Conservation (phyloP, 1,284 basidiomycete species). For the Paramarasmius palmivorus region DNA sequence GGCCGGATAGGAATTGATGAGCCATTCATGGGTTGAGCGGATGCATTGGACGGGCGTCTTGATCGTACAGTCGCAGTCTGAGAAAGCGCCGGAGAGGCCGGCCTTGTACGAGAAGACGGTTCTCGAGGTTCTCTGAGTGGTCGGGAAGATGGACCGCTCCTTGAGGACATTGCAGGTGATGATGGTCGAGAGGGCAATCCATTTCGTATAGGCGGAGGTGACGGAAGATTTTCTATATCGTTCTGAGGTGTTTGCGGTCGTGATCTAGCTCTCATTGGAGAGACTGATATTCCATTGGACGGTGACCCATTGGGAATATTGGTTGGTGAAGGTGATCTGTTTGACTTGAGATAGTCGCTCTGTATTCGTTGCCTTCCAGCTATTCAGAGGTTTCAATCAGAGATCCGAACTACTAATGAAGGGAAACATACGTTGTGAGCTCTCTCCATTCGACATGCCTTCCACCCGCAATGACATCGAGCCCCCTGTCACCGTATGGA, state of each 20-base stretch:
- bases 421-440: conserved; percentile 32
- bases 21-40: conserved; percentile 6
- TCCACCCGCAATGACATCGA: conserved; percentile 50
- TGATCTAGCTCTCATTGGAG: conserved; percentile 16
- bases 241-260: conserved; percentile 19
- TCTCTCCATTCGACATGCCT: conserved; percentile 49
- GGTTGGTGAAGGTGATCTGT: conserved; percentile 16
- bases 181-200: conserved; percentile 32
- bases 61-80: conserved; percentile 11
- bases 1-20: not conserved
- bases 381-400: conserved; percentile 19
- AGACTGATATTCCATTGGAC: conserved; percentile 5
- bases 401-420: conserved; percentile 4
- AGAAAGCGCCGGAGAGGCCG: conserved; percentile 13
- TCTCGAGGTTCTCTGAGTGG: conserved; percentile 14
- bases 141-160: conserved; percentile 21
- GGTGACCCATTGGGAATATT: conserved; percentile 20
- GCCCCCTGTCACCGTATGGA: conserved; percentile 57
- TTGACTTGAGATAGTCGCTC: conserved; percentile 20
- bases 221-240: conserved; percentile 19
- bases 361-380: conserved; percentile 27
- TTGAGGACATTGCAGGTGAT: conserved; percentile 34
- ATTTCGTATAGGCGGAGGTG: conserved; percentile 21
- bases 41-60: conserved; percentile 35
- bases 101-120: conserved; percentile 6